Evolutionary conservation across 208 protist species (phyloP), one percentile per base, ranked within the genome.

Genomic region (Sergeia podlipaevii): DNA sequence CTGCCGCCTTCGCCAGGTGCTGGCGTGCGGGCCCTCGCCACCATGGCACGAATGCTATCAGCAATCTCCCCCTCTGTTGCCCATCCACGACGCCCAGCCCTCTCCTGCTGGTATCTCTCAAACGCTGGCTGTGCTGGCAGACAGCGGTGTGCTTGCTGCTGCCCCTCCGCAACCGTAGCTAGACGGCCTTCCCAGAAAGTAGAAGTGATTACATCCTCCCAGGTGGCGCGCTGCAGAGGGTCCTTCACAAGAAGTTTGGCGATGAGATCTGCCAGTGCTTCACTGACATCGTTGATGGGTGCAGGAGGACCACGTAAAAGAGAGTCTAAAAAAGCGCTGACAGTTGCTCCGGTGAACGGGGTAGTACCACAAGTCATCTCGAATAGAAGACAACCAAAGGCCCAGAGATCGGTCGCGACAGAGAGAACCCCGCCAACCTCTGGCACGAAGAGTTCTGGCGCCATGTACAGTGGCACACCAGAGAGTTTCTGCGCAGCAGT

Each of bases 341-440:
- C 61, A 23, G 91, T 85, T 6, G 77, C 56, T 4, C 94, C 97
- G 4, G 94, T 69, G 77, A 99, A 99, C 5, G 98, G 88, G 3
- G 97, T 93, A 32, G 72, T 64, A 20, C 94, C 80, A 6, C 80
- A 92, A 2, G 86, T 72, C 48, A 98, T 74, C 62, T 98, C 96
- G 60, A 82, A 83, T 71, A 98, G 69, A 18, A 98, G 80, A 53
- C 93, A 97, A 3, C 96, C 96, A 24, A 98, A 69, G 2, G 92
- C 63, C 94, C 96, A 98, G 11, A 98, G 61, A 63, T 98, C 96
- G 0, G 93, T 95, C 27, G 87, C 78, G 26, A 91, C 89, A 33
- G 85, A 96, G 39, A 67, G 59, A 10, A 96, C 60, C 8, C 84
- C 82, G 7, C 53, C 53, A 7, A 49, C 43, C 11, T 21, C 10